A percentile compares a stretch with the other conserved stretches of the same genome.
Conservation (phyloP, 805 yeast species). For the Maudiozyma saulgeensis region DNA sequence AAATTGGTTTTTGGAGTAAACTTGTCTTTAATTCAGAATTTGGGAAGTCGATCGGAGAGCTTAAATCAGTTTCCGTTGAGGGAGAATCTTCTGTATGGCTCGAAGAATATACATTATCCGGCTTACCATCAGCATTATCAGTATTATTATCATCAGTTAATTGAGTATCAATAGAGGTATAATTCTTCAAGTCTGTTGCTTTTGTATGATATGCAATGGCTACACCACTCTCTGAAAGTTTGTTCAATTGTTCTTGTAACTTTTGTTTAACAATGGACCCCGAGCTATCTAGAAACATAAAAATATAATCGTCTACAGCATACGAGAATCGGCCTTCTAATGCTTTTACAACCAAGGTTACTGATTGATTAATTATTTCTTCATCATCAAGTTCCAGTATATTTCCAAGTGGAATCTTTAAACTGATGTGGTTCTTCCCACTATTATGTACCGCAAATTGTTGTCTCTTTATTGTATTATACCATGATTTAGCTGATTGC, state of each 20-base stretch:
- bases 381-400: slow-evolving; percentile 52
- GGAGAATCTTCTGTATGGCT: too few relatives aligned
- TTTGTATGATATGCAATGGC: slow-evolving; percentile 1
- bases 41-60: background rate
- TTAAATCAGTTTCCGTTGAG: background rate
- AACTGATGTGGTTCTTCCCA: slow-evolving; percentile 57
- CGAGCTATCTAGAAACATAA: slow-evolving; percentile 53
- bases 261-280: slow-evolving; percentile 33
- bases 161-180: background rate
- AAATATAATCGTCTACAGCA: slow-evolving; percentile 58
- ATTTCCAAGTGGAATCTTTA: slow-evolving; percentile 67
- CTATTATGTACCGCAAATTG: slow-evolving; percentile 62
- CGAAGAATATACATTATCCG: background rate
- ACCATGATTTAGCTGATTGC: slow-evolving; percentile 74
- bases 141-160: background rate
- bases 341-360: slow-evolving; percentile 51
- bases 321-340: slow-evolving; percentile 43
- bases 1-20: background rate
- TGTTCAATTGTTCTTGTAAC: slow-evolving; percentile 26
- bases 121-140: background rate
- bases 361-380: slow-evolving; percentile 45
- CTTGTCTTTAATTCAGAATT: background rate
- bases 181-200: background rate
- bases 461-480: slow-evolving; percentile 58
- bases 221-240: slow-evolving; percentile 6